Evolutionary conservation across 140 eudicot species (phyloP), one percentile per base, ranked within the genome.

Genomic region (Cichorium intybus): DNA sequence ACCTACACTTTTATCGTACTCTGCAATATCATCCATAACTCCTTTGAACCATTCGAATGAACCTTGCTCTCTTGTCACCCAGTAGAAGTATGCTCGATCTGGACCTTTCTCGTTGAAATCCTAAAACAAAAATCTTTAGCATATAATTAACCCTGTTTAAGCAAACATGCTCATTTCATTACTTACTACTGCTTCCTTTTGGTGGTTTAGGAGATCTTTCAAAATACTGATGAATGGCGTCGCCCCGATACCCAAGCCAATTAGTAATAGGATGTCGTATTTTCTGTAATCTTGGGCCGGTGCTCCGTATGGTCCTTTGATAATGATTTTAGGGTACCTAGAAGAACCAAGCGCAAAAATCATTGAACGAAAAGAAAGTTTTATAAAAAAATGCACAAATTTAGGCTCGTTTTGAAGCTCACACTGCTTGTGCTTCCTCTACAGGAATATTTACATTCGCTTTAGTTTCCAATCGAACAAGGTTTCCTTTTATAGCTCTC

Each of bases 41-140:
- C 97, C 99, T 79, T 89, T 93, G 69, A 93, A 93, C 99, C 99
- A 93, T 23, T 93, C 97, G 17, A 93, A 93, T 11, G 99, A 93
- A 27, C 87, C 95, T 80, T 93, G 99, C 63, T 93, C 97, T 69
- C 97, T 84, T 29, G 99, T 93, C 59, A 93, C 95, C 99, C 99
- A 93, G 39, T 88, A 93, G 72, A 93, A 93, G 77, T 93, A 93
- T n/a, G 99, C 99, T 76, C 90, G 85, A 31, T 77, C 80, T 6
- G 97, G 99, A 61, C 85, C 82, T 70, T 70, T 83, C 7, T 16
- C 48, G 5, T 52, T 60, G 22, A 12, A 45, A 52, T 47, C 75
- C 80, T 75, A 75, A 11, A 46, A 12, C 49, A 3, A 52, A 60
- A 52, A 10, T 45, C 1, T 39, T 61, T 61, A 68, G 29, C 64